These are phyloP conservation scores for Neonectria coccinea DNA, from an alignment of 2,329 filamentous ascomycete species.

Conservation along the genomic window DNA sequence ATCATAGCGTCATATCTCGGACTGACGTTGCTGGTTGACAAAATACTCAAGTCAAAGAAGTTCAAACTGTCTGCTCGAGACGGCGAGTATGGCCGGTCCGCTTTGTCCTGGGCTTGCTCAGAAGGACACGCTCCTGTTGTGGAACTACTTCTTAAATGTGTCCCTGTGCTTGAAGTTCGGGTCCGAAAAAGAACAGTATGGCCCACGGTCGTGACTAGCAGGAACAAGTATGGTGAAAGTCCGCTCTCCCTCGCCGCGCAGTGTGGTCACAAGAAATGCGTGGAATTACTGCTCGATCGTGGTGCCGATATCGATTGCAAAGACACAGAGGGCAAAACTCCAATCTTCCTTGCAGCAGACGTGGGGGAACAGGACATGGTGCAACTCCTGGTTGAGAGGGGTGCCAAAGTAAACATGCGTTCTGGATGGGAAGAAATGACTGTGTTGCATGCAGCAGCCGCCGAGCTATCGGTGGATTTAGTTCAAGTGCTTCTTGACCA, in stretches of 20 bases:
- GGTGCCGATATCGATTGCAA: not conserved
- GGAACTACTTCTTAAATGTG: not conserved
- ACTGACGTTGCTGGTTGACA: not conserved
- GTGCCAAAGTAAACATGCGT: not conserved
- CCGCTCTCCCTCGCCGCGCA: not conserved
- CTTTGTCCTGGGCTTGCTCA: not conserved
- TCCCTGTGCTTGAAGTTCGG: not conserved
- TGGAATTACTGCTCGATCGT: not conserved
- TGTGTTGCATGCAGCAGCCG: too few species aligned
- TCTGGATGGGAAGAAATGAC: too few species aligned
- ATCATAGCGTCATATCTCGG: not conserved
- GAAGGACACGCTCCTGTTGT: not conserved
- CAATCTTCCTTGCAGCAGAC: not conserved
- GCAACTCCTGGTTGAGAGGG: not conserved
- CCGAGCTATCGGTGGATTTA: too few species aligned
- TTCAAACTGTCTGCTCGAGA: not conserved
- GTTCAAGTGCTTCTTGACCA: not conserved
- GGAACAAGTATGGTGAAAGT: not conserved
- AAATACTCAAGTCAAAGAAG: not conserved
- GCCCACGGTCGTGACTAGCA: not conserved
- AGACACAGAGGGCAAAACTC: not conserved
- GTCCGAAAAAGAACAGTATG: not conserved
- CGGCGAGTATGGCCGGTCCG: not conserved
- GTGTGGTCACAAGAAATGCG: not conserved
- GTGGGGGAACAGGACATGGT: rapidly evolving